A percentile compares a stretch with the other conserved stretches of the same genome.
These are phyloP conservation scores for Aspergillus leporis DNA, from an alignment of 495 filamentous ascomycete species.

Conservation along the genomic window DNA sequence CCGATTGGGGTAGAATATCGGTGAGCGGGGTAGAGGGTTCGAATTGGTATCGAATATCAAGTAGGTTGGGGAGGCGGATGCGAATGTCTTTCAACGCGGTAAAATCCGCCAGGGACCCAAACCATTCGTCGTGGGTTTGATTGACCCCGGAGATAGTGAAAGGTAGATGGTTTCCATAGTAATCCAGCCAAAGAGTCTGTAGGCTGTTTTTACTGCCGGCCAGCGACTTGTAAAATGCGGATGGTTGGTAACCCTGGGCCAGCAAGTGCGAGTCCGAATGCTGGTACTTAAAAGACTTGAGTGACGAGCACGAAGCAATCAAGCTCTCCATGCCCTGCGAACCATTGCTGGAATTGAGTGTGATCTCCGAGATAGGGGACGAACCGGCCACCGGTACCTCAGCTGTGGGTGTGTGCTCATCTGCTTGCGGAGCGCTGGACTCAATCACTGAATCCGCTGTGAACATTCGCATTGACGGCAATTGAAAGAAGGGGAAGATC, in stretches of 20 bases:
- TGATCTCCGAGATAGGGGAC: conserved; percentile 30
- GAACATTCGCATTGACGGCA: conserved; percentile 31
- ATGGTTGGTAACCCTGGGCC: conserved; percentile 31
- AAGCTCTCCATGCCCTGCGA: conserved; percentile 29
- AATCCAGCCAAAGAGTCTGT: conserved; percentile 36
- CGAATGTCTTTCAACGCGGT: conserved; percentile 34
- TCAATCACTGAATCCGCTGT: conserved; percentile 33
- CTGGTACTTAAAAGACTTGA: conserved; percentile 40
- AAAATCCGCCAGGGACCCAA: conserved; percentile 34
- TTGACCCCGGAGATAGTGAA: conserved; percentile 36
- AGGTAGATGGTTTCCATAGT: conserved; percentile 30
- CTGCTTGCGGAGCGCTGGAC: conserved; percentile 8
- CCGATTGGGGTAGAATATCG: conserved; percentile 29
- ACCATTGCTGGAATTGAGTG: conserved; percentile 31
- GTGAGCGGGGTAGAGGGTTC: conserved; percentile 26
- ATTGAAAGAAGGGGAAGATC: conserved; percentile 30
- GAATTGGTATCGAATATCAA: conserved; percentile 30
- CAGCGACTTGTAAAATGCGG: conserved; percentile 30
- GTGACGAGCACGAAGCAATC: conserved; percentile 24
- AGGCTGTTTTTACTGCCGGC: conserved; percentile 29
- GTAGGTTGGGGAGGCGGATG: conserved; percentile 36
- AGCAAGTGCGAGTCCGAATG: conserved; percentile 33
- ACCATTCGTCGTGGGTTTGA: conserved; percentile 38
- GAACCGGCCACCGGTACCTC: not conserved
- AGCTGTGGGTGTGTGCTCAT: conserved; percentile 1